These are phyloP conservation scores for Dictyostelium capitatum DNA, from an alignment of 78 protist species.

Conservation along the genomic window DNA sequence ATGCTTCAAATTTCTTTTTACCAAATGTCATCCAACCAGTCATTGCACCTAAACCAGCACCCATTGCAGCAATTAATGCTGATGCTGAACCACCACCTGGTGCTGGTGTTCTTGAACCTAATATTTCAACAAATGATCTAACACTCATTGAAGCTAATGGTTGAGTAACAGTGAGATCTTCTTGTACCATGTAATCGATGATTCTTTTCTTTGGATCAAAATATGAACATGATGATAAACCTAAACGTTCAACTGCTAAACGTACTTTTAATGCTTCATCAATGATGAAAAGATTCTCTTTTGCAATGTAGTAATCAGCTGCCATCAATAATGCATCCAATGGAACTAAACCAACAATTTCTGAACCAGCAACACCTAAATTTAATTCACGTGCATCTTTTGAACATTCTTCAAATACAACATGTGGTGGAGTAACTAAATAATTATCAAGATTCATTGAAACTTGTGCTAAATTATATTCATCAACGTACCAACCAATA, in stretches of 20 bases:
- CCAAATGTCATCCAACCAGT: constrained; percentile 85
- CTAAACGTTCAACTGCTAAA: constrained; percentile 80
- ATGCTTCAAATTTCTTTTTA: constrained; percentile 73
- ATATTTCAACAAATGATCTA: constrained; percentile 20
- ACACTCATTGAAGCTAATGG: constrained; percentile 73
- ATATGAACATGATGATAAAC: constrained; percentile 55
- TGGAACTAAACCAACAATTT: constrained; percentile 86
- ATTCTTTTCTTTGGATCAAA: constrained; percentile 80
- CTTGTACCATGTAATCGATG: constrained; percentile 81
- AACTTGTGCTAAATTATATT: constrained; percentile 83
- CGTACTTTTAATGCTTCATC: constrained; percentile 75
- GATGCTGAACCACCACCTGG: constrained; percentile 87
- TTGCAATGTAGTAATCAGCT: constrained; percentile 63
- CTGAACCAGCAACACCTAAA: constrained; percentile 80
- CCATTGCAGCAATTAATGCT: constrained; percentile 74
- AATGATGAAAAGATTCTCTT: constrained; percentile 70
- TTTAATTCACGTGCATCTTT: constrained; percentile 79
- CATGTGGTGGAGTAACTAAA: constrained; percentile 45
- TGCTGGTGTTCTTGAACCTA: constrained; percentile 77
- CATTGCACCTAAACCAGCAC: constrained; percentile 85
- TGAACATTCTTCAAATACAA: constrained; percentile 68
- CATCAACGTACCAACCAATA: constrained; percentile 86
- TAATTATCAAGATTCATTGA: constrained; percentile 81
- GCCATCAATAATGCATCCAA: constrained; percentile 79
- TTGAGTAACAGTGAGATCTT: constrained; percentile 32